Evolutionary conservation across 2,329 filamentous ascomycete genomes (phyloP).

Genomic region (Cladobotryum protrusum): DNA sequence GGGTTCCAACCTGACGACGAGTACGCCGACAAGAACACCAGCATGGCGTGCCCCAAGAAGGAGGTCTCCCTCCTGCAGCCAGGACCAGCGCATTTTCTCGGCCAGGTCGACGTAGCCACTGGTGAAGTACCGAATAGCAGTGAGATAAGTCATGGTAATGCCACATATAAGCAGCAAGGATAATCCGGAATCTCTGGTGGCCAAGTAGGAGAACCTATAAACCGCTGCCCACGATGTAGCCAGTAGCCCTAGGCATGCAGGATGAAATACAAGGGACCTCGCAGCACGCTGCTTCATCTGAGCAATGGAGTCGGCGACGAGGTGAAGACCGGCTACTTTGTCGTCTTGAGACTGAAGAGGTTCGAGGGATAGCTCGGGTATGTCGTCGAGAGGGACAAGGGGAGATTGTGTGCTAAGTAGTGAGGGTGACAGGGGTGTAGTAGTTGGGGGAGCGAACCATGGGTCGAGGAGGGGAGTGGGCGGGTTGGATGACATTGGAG

Average conservation of each 20-base stretch:
- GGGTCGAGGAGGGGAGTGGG: slow-evolving; percentile 60
- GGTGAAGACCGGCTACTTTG: slow-evolving; percentile 60
- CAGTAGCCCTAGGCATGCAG: slow-evolving; percentile 45
- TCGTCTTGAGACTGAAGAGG: slow-evolving; percentile 49
- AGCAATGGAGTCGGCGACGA: slow-evolving; percentile 75
- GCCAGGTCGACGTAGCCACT: slow-evolving; percentile 57
- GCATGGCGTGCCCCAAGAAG: slow-evolving; percentile 63
- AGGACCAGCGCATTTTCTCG: slow-evolving; percentile 55
- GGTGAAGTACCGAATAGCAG: slow-evolving; percentile 54
- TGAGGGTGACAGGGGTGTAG: slow-evolving; percentile 39
- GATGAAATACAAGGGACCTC: slow-evolving; percentile 57
- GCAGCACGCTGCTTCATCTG: slow-evolving; percentile 71
- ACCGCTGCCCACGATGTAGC: slow-evolving; percentile 35
- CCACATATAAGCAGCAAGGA: slow-evolving; percentile 53
- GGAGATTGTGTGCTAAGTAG: slow-evolving; percentile 45
- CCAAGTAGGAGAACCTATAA: slow-evolving; percentile 42
- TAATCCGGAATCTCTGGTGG: slow-evolving; percentile 45
- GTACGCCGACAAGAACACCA: slow-evolving; percentile 61
- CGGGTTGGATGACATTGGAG: slow-evolving; percentile 54
- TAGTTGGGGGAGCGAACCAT: slow-evolving; percentile 25
- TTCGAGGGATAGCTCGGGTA: slow-evolving; percentile 60
- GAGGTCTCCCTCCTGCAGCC: slow-evolving; percentile 52
- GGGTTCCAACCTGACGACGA: slow-evolving; percentile 61
- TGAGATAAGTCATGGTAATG: slow-evolving; percentile 56
- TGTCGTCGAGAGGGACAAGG: slow-evolving; percentile 32